These are phyloP conservation scores for Chrysochromulina parva DNA, from an alignment of 78 protist genomes.

Conservation along the genomic window DNA sequence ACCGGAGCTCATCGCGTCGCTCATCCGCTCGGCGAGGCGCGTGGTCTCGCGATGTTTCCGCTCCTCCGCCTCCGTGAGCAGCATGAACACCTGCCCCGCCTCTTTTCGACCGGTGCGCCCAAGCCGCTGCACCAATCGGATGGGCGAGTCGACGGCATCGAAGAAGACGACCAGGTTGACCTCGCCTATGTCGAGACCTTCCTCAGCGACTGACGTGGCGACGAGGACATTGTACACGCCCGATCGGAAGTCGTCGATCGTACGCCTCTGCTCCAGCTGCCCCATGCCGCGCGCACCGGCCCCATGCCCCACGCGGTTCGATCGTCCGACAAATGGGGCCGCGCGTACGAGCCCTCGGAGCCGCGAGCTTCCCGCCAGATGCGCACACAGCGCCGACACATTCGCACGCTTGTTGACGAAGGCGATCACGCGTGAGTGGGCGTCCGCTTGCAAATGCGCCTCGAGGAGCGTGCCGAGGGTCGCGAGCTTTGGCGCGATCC, in stretches of 20 bases:
- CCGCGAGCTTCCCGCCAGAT: not conserved
- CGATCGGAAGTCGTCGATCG: slow-evolving; percentile 50
- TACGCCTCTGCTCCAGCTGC: not conserved
- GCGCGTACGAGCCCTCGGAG: not conserved
- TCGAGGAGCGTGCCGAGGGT: not conserved
- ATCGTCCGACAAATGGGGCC: not conserved
- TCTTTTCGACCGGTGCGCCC: slow-evolving; percentile 90
- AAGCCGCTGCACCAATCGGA: slow-evolving; percentile 78
- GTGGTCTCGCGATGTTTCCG: not conserved
- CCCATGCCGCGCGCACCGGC: not conserved
- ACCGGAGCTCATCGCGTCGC: too few species aligned
- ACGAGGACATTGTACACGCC: slow-evolving; percentile 82
- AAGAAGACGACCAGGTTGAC: slow-evolving; percentile 84
- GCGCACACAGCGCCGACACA: not conserved
- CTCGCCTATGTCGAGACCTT: slow-evolving; percentile 71
- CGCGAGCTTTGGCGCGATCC: too few species aligned
- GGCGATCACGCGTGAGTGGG: not conserved
- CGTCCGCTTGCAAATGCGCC: not conserved
- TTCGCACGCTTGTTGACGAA: not conserved
- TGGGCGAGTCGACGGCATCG: slow-evolving; percentile 73
- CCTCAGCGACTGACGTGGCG: slow-evolving; percentile 92
- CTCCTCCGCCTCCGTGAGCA: not conserved
- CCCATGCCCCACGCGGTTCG: not conserved
- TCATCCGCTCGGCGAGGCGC: not conserved
- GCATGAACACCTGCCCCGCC: slow-evolving; percentile 5